Evolutionary conservation across 208 protist species (phyloP), one percentile per base, ranked within the genome.

Genomic region (Wallacemonas rigidus): DNA sequence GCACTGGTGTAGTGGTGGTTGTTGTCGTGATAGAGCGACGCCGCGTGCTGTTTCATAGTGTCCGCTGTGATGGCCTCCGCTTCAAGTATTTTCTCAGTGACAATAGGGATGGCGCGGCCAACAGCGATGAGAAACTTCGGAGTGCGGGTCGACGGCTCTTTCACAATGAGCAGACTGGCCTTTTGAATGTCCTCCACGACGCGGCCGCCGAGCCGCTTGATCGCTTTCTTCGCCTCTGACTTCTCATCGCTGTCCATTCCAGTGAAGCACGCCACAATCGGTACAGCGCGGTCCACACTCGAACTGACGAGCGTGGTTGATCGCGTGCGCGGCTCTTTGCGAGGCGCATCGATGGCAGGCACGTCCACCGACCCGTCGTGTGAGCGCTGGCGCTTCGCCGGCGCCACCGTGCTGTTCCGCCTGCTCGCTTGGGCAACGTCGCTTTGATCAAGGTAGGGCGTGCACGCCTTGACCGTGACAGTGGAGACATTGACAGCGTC

Each of bases 71-170:
- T 15, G 14, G 77, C 54, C 2, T 63, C 74, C 15, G 44, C 56
- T 7, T 85, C 63, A 17, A 88, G 58, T 57, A 92, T 82, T 50
- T 78, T 77, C 14, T 82, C 75, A 7, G 69, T 80, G 14, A 78
- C 87, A n/a, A 97, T 75, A 14, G 89, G 90, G 72, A 94, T 89
- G 44, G 88, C 88, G 7, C 82, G 78, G 0, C 79, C 89, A 2
- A 93, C 88, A 1, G 92, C 89, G 53, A 94, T 89, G 50, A 97
- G 81, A 63, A 97, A 86, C 73, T 97, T 97, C 0, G 92, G 92
- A 9, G 92, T 97, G 2, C 92, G 86, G 40, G 80, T 67, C 2
- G 84, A 75, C 1, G 92, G 90, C n/a, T 54, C 50, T 9, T 68
- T 65, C 2, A 95, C 88, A 17, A 97, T 73, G 12, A 95, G 83